phyloP scores from a whole-genome alignment of 129 eudicot species.

The Smallanthus sonchifolius region DNA sequence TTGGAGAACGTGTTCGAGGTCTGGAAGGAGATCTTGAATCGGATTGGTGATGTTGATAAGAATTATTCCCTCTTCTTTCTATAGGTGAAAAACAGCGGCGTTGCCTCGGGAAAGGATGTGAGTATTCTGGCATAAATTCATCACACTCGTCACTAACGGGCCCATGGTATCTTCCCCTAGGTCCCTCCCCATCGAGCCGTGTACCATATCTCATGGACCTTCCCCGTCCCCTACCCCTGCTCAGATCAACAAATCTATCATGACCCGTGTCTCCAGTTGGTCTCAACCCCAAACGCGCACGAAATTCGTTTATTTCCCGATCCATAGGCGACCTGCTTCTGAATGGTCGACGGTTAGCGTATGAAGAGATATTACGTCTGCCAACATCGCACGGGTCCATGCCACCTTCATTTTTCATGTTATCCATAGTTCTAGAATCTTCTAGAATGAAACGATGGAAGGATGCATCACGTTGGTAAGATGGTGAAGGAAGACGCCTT shows the following conservation, averaged over 20 bases:
- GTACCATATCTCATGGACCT: constrained; percentile 16
- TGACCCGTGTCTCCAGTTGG: constrained; percentile 31
- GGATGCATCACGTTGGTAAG: no score
- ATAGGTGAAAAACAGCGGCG: constrained; percentile 37
- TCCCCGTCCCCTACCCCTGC: constrained; percentile 36
- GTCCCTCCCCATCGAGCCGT: constrained; percentile 2
- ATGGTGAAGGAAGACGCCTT: no score
- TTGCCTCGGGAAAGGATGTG: constrained; percentile 34
- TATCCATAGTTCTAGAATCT: constrained; percentile 24
- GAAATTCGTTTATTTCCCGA: constrained; percentile 24
- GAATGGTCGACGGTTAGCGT: constrained; percentile 19
- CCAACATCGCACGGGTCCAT: constrained; percentile 11
- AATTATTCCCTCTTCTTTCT: constrained; percentile 27
- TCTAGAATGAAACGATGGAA: constrained; percentile 17
- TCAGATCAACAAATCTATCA: constrained; percentile 23
- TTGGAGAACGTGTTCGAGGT: constrained; percentile 44
- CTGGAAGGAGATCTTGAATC: constrained; percentile 36
- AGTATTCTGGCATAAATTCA: constrained; percentile 31
- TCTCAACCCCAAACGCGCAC: constrained; percentile 32
- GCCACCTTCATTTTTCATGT: constrained; percentile 17
- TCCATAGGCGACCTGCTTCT: constrained; percentile 23
- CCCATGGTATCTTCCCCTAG: constrained; percentile 34
- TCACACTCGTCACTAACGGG: constrained; percentile 30
- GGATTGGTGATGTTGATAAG: constrained; percentile 22
- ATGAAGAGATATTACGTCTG: constrained; percentile 18